Evolutionary conservation across 1,284 basidiomycete species (phyloP), one percentile per base, ranked within the genome.

Genomic region (Cryptococcus maquisensis): DNA sequence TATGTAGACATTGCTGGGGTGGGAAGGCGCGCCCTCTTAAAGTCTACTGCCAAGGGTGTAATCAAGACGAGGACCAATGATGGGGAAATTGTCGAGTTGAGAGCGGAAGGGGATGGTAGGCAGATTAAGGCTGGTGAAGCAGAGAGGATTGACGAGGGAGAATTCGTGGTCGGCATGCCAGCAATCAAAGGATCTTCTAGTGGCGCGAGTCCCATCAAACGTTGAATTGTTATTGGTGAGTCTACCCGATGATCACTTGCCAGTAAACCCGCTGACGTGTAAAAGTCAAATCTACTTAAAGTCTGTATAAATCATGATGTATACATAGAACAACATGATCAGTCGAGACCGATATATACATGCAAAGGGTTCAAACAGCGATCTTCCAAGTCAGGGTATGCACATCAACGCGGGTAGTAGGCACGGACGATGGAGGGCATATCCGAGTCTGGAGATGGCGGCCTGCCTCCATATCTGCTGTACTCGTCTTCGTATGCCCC

Each of bases 1-100:
- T 89, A 89, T 69, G 81, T 89, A 50, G 87, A 90, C 68, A 80
- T 86, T 74, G 77, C 79, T 1, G 87, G 87, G 0, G 81, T 89
- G 35, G 87, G 86, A 3, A 76, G 86, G 58, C 77, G 81, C 45
- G 86, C 86, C 4, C 68, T 90, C 51, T 75, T 90, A 65, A 85
- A 80, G 76, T 61, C 62, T 8, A 71, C 70, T 3, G 72, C 72
- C 9, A 73, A 75, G 57, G 74, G 74, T 4, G 70, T 69, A 48
- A 64, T 76, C 60, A 74, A 74, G 56, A 68, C 72, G 4, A 55
- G 64, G 47, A 53, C 76, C 40, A 66, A 66, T 46, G 60, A 57
- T 24, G 75, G 73, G 16, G 66, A 71, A 51, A 61, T 58, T 4
- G 65, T 75, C 16, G 55, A 55, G n/a, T 49, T 75, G 4, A 68